phyloP scores from a whole-genome alignment of 1,284 basidiomycete species.

The Volvariella surrecta region DNA sequence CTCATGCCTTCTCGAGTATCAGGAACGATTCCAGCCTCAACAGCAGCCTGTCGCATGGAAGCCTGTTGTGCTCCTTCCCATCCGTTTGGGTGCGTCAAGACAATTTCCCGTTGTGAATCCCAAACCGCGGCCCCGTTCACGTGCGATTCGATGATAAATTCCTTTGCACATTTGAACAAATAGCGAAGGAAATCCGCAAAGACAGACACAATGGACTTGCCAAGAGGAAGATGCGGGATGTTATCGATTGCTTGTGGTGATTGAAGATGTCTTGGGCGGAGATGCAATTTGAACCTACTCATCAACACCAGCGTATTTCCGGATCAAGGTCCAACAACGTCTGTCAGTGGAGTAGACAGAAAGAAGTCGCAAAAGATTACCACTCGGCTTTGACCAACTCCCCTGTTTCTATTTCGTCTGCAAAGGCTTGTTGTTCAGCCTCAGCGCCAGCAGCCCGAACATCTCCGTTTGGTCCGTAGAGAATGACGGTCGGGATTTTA shows the following conservation, averaged over 20 bases:
- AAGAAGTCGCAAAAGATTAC: conserved; percentile 15
- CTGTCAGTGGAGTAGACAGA: neutral
- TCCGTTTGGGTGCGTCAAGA: conserved; percentile 36
- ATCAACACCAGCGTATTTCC: neutral
- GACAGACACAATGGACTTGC: conserved; percentile 25
- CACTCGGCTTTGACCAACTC: conserved; percentile 33
- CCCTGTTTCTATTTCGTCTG: conserved; percentile 30
- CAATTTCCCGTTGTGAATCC: conserved; percentile 26
- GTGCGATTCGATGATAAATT: conserved; percentile 29
- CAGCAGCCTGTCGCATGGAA: conserved; percentile 28
- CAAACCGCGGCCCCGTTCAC: conserved; percentile 24
- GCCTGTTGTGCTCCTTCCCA: conserved; percentile 35
- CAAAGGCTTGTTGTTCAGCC: conserved; percentile 23
- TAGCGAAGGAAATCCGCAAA: conserved; percentile 34
- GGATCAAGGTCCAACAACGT: neutral
- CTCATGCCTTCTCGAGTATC: conserved; percentile 7
- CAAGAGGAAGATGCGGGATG: conserved; percentile 25
- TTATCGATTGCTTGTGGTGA: conserved; percentile 11
- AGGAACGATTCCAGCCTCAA: conserved; percentile 9
- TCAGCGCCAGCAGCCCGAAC: conserved; percentile 35
- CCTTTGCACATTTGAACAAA: conserved; percentile 23
- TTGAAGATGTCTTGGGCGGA: conserved; percentile 3
- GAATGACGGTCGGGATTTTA: conserved; percentile 41
- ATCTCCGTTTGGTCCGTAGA: conserved; percentile 29
- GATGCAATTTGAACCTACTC: conserved; percentile 9